Conservation (phyloP, 73 alveolate species). For the Tetrahymena elliotti region DNA sequence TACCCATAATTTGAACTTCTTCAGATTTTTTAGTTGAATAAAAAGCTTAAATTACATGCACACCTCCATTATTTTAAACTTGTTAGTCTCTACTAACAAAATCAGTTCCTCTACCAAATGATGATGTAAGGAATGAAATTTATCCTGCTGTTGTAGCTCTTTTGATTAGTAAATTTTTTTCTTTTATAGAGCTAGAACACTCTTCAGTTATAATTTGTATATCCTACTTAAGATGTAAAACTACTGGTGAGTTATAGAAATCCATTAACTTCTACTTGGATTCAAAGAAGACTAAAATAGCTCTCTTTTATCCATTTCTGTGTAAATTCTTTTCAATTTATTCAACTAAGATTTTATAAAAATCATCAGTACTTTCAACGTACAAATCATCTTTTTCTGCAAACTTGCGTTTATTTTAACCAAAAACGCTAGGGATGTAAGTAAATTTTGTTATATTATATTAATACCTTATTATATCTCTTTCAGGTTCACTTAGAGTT, state of each 20-base stretch:
- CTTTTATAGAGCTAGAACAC: background rate
- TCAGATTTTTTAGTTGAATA: slow-evolving; percentile 23
- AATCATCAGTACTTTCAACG: background rate
- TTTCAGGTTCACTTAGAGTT: slow-evolving; percentile 13
- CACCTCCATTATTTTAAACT: background rate
- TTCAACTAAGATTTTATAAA: background rate
- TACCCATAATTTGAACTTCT: slow-evolving; percentile 43
- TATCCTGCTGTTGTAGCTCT: slow-evolving; percentile 18
- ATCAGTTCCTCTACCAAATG: slow-evolving; percentile 25
- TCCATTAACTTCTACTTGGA: background rate
- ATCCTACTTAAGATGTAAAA: background rate
- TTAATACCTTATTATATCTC: background rate
- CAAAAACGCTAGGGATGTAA: slow-evolving; percentile 42
- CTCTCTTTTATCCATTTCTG: background rate
- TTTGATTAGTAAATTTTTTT: background rate
- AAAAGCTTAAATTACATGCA: slow-evolving; percentile 43
- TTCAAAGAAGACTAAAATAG: background rate
- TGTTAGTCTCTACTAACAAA: background rate
- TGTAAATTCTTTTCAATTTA: background rate
- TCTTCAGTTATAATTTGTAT: background rate
- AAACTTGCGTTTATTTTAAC: slow-evolving; percentile 5
- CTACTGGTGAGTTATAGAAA: background rate
- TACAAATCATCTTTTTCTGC: background rate
- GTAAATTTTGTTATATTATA: slow-evolving; percentile 33
- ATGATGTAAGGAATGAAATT: slow-evolving; percentile 16